These are phyloP conservation scores for Clonostachys solani DNA, from an alignment of 2,329 filamentous ascomycete species.

Conservation along the genomic window DNA sequence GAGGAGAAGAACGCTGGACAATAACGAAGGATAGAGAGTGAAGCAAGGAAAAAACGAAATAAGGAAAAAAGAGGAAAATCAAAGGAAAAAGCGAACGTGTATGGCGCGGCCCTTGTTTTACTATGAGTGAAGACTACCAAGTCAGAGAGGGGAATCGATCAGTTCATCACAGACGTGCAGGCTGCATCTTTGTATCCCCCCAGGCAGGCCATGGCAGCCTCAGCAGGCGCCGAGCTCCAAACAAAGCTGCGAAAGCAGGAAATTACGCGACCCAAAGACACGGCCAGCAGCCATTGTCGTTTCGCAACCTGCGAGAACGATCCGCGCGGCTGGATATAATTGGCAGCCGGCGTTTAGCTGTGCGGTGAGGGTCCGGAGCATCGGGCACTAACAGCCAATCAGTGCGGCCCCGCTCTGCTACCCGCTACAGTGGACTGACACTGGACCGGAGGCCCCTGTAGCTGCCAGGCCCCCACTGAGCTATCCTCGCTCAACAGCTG, in stretches of 20 bases:
- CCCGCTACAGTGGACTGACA: no score
- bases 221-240: slow-evolving; percentile 1
- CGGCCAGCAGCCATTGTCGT: background rate
- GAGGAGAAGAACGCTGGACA: slow-evolving; percentile 5
- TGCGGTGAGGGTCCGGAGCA: slow-evolving; percentile 5
- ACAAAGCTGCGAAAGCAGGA: slow-evolving; percentile 1
- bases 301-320: background rate
- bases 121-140: background rate
- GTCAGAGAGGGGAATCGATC: background rate
- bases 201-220: no score
- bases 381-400: slow-evolving; percentile 16
- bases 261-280: slow-evolving; percentile 3
- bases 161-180: background rate
- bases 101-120: background rate
- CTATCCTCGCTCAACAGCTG: no score
- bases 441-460: no score
- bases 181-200: background rate
- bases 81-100: background rate
- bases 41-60: slow-evolving; percentile 2
- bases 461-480: no score
- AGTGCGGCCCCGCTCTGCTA: slow-evolving; percentile 6
- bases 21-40: slow-evolving; percentile 2
- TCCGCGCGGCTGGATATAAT: background rate
- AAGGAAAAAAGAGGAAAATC: slow-evolving; percentile 1
- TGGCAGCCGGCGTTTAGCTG: background rate